Evolutionary conservation across 768 basidiomycete species (phyloP).

Genomic region (Suillus cothurnatus): DNA sequence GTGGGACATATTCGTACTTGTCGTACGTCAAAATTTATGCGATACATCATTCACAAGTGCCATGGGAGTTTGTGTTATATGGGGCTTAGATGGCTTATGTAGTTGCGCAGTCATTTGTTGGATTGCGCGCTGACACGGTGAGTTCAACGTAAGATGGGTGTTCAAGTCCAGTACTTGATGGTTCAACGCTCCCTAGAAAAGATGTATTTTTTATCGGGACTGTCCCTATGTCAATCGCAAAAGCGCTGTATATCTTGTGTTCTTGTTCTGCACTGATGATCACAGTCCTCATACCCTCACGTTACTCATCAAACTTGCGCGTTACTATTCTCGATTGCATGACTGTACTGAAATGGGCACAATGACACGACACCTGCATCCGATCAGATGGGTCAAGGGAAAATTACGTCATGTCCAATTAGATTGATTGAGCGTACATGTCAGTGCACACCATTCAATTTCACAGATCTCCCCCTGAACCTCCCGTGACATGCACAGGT

Average conservation of each 20-base stretch:
- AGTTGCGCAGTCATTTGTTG: background rate
- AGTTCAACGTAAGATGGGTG: background rate
- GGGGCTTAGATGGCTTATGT: conserved; percentile 31
- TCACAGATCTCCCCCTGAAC: too few relatives aligned
- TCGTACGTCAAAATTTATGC: conserved; percentile 79
- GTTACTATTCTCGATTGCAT: background rate
- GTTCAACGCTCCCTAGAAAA: background rate
- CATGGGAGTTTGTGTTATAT: conserved; percentile 81
- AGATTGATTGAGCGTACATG: too few relatives aligned
- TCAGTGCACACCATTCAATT: too few relatives aligned
- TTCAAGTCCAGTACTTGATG: too few relatives aligned
- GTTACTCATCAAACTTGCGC: background rate
- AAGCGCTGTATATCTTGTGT: too few relatives aligned
- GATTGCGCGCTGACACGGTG: background rate
- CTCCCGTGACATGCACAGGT: too few relatives aligned
- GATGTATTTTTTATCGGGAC: background rate
- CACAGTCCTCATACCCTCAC: background rate
- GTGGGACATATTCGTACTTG: conserved; percentile 62
- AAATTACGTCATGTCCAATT: too few relatives aligned
- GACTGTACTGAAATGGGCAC: background rate
- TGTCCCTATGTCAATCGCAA: background rate
- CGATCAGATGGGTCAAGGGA: too few relatives aligned
- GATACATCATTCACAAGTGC: conserved; percentile 60
- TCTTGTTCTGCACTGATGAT: background rate
- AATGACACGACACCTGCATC: too few relatives aligned